Conservation (phyloP, 108 stramenopile genomes). For the Fragilaria crotonensis region DNA sequence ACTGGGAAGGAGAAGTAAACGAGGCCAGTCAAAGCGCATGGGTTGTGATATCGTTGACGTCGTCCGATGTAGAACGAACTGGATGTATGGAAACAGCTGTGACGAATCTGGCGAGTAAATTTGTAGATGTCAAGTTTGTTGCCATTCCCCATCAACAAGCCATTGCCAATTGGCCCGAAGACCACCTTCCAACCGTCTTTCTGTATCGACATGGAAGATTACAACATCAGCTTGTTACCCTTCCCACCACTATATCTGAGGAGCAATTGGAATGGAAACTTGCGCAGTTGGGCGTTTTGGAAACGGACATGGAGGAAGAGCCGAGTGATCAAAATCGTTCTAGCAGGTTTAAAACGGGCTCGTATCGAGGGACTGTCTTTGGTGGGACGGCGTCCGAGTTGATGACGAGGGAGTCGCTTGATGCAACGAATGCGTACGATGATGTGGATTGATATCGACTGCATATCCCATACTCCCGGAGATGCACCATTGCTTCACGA, state of each 20-base stretch:
- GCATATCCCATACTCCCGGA: too few relatives aligned
- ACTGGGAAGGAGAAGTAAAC: slow-evolving; percentile 72
- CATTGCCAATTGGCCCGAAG: slow-evolving; percentile 83
- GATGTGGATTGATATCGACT: too few relatives aligned
- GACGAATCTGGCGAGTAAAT: slow-evolving; percentile 24
- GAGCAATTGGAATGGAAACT: slow-evolving; percentile 43
- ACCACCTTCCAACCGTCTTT: slow-evolving; percentile 87
- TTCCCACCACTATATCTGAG: slow-evolving; percentile 17
- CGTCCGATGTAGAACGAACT: slow-evolving; percentile 31
- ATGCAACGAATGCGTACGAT: too few relatives aligned
- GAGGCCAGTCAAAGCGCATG: slow-evolving; percentile 52
- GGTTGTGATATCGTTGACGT: slow-evolving; percentile 60
- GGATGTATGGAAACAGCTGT: slow-evolving; percentile 28
- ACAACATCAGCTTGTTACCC: slow-evolving; percentile 67
- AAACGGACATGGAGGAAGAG: too few relatives aligned
- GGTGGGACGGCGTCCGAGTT: too few relatives aligned
- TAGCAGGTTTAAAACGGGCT: too few relatives aligned
- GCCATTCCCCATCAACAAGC: slow-evolving; percentile 69
- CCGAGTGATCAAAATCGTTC: too few relatives aligned
- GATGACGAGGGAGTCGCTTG: too few relatives aligned
- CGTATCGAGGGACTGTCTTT: too few relatives aligned
- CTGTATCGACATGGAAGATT: slow-evolving; percentile 80
- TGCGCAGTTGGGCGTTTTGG: slow-evolving; percentile 34
- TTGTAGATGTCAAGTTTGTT: slow-evolving; percentile 67
- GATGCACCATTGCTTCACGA: too few relatives aligned